Evolutionary conservation across 441 rosid species (phyloP), one percentile per base, ranked within the genome.

Genomic region (Melastoma candidum): DNA sequence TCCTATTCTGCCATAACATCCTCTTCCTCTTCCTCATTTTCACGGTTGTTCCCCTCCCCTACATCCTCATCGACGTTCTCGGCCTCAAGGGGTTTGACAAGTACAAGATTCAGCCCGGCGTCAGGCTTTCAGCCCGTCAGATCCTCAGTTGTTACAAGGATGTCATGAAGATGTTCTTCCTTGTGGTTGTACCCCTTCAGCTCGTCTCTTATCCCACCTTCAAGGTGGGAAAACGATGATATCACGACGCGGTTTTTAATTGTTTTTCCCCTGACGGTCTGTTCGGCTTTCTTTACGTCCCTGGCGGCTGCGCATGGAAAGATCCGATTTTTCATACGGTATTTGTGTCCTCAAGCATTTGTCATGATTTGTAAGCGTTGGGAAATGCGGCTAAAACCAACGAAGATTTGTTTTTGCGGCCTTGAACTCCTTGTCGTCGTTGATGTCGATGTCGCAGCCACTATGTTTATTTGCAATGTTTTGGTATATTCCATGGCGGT

Each of bases 41-140:
- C 71, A 70, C 97, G 0, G 22, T 88, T 29, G 89, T 64, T 46
- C 98, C 98, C 29, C 47, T 88, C 26, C 97, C 97, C 41, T 25
- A 82, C 0, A 79, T 84, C 2, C 46, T 82, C 62, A 32, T 78
- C 14, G 87, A 79, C 60, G 46, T 75, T 41, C 49, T 69, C 75
- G 74, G 82, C 69, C 76, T 81, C 56, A 65, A 72, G 11, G 65
- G 72, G 47, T 61, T 87, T 49, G 73, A 76, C 43, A 68, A 59
- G 60, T 80, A 74, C 75, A 90, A 90, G 88, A 87, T 90, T 74
- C 98, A 90, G 71, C 96, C 95, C 29, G 87, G 85, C 57, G 95
- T 82, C 12, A 68, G 69, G 50, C 57, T 79, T 53, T 74, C 98
- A 0, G 47, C 50, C 0, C 51, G 81, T 4, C 94, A 88, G 32